These are phyloP conservation scores for Paxillus rubicundulus DNA, from an alignment of 768 basidiomycete species.

Conservation along the genomic window DNA sequence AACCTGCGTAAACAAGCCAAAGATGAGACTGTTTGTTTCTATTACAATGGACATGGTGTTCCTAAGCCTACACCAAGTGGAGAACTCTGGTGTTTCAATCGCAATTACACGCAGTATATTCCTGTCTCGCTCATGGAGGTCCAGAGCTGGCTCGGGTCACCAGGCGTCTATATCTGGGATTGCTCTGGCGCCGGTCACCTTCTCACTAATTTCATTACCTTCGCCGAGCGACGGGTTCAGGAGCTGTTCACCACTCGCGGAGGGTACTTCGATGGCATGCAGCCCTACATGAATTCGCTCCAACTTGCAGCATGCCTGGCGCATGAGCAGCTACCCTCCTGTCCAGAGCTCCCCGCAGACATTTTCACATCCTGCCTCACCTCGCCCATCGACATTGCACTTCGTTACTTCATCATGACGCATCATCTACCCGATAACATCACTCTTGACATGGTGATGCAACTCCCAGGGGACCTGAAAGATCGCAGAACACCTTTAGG, in stretches of 20 bases:
- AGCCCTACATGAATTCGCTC: constrained; percentile 81
- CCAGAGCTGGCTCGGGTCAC: constrained; percentile 90
- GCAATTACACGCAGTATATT: constrained; percentile 96
- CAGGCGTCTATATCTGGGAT: constrained; percentile 98
- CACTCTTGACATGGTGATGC: constrained; percentile 87
- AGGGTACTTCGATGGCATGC: constrained; percentile 55
- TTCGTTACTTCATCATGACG: constrained; percentile 91
- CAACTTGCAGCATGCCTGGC: constrained; percentile 94
- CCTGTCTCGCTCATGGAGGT: constrained; percentile 93
- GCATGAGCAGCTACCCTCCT: constrained; percentile 88
- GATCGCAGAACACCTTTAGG: constrained; percentile 95
- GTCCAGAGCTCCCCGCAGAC: constrained; percentile 95
- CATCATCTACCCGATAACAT: constrained; percentile 80
- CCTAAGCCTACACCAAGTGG: constrained; percentile 94
- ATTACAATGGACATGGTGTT: constrained; percentile 98
- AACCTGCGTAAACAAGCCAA: constrained; percentile 84
- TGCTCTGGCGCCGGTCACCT: constrained; percentile 97
- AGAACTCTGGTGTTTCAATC: constrained; percentile 98
- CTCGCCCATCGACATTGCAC: constrained; percentile 95
- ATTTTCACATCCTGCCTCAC: constrained; percentile 97
- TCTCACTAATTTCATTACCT: constrained; percentile 81
- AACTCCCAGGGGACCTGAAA: constrained; percentile 94
- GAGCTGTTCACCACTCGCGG: constrained; percentile 58
- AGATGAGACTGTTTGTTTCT: constrained; percentile 91
- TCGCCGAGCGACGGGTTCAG: constrained; percentile 72